Evolutionary conservation across 345 rosid species (phyloP), one percentile per base, ranked within the genome.

Genomic region (Pistacia atlantica): DNA sequence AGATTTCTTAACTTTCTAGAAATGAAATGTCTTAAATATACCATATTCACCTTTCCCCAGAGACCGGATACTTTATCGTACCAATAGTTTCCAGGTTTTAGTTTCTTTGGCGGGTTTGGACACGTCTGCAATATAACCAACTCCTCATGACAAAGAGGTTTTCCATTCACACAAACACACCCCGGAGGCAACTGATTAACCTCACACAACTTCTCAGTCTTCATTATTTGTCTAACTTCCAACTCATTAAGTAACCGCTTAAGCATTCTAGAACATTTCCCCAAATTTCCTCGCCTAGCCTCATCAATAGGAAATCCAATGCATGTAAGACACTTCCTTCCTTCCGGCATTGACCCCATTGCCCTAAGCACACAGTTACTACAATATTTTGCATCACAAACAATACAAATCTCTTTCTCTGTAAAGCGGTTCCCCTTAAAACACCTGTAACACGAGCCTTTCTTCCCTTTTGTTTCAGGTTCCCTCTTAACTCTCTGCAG

Each of bases 321-420:
- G 77, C 99, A 97, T 65, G 91, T 82, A 71, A 97, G 96, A 54
- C 99, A 97, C 77, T 97, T 97, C 88, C 99, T 90, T 72, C 99
- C 99, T 89, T 97, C 98, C 2, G 99, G 99, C 99, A 97, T 97
- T 4, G 99, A 97, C 18, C 99, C 99, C 99, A 97, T 94, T n/a
- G 99, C 97, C 76, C 98, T 83, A 82, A 97, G 99, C 48, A 97
- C 97, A 54, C 98, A 97, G 77, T 79, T 92, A 65, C 91, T 84
- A 71, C 99, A 97, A 79, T 91, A 97, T 75, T 97, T 94, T 1
- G 98, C 93, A 84, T 94, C 97, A 71, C 98, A 97, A 72, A 97
- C 99, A 78, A 92, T 80, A 84, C 99, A 97, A 31, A 92, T 91
- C 87, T 97, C 99, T 81, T 97, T 94, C 81, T 97, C 99, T 0